A percentile compares a stretch with the other conserved stretches of the same genome.
Conservation (phyloP, 257 asterid species). For the Lycium ferocissimum region DNA sequence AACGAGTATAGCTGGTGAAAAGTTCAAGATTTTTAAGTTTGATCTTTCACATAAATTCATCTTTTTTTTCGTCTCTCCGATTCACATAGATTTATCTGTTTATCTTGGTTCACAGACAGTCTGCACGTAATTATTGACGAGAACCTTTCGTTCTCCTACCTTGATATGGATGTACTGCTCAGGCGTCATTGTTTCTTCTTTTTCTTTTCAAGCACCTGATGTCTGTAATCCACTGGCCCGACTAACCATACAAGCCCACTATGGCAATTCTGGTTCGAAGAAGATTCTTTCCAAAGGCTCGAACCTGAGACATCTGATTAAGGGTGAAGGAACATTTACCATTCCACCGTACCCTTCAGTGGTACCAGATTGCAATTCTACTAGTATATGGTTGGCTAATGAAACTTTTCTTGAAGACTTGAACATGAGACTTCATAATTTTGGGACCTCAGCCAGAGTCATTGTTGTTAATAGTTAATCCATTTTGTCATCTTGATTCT, state of each 20-base stretch:
- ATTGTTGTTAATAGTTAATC: not conserved
- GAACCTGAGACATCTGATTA: too few species aligned
- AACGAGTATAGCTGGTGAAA: constrained; percentile 28
- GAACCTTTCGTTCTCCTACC: not conserved
- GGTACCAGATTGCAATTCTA: not conserved
- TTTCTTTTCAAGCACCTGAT: not conserved
- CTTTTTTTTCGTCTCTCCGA: not conserved
- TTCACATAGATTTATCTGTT: not conserved
- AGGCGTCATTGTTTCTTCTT: not conserved
- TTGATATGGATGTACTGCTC: not conserved
- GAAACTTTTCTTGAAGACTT: too few species aligned
- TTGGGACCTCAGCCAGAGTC: not conserved
- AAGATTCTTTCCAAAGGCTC: not conserved
- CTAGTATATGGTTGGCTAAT: not conserved
- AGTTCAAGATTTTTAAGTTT: not conserved
- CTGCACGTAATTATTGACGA: not conserved
- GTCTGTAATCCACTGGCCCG: not conserved
- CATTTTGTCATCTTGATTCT: not conserved
- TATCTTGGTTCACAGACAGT: not conserved
- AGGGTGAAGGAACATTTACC: too few species aligned
- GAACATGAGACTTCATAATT: constrained; percentile 4
- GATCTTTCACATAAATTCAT: not conserved
- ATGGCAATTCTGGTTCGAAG: not conserved
- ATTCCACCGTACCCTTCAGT: too few species aligned
- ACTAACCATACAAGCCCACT: not conserved